Base-by-base conservation (phyloP, 148 eudicot genomes). In the Cornus kousa region DNA sequence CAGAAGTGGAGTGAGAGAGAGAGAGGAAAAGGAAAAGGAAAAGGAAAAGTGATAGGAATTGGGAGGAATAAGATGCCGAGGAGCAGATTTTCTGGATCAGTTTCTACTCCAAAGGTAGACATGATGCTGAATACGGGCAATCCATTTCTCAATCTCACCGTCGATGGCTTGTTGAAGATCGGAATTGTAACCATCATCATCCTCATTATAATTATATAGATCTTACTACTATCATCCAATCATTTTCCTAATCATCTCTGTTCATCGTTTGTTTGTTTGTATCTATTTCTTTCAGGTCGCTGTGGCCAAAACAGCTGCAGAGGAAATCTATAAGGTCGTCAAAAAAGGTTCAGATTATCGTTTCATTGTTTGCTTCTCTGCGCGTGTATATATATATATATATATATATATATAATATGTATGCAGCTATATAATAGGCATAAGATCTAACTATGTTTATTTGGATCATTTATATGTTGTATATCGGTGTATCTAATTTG, bases 101-200 rank as follows among this genome's bases (percentile, higher is more conserved):
- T 88, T 4, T 46, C 72, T 28, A 48, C 89, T 20, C 91, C 94
- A 7, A 89, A 82, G 78, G 85, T 90, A 55, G 91, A 93, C 53
- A 72, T 93, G 71, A 19, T 82, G 16, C 80, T 95, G 40, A 94
- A 95, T 69, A 86, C 86, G 82, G 98, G 98, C 55, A 83, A 89
- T 55, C 93, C 90, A 17, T 80, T 91, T 74, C 90, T 95, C 74
- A 91, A 95, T 79, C 94, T 81, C 75, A 82, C 94, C 57, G 74
- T 95, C 80, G 97, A 95, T 80, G 97, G 97, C 37, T 95, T 95
- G 84, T 71, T 95, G 81, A 93, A 88, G 86, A 95, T 95, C 76
- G 98, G 98, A 85, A 74, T 90, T 76, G 97, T 95, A 86, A 76
- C 32, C 67, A 3, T 43, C 48, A 43, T 23, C 14, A 23, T 55